These are phyloP conservation scores for Chenopodium album DNA, from an alignment of 148 eudicot species.

Conservation along the genomic window DNA sequence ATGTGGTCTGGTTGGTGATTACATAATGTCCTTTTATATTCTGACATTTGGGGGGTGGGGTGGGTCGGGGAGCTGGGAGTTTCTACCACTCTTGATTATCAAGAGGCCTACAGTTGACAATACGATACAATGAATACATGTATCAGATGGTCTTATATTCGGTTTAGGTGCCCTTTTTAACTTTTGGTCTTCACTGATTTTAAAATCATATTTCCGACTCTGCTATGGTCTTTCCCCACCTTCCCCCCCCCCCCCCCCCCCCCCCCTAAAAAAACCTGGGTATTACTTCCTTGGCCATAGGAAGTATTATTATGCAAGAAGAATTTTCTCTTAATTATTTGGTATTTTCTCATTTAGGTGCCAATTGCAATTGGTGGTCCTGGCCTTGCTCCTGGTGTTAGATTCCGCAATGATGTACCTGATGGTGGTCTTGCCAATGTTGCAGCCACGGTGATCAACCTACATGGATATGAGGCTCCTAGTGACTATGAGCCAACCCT, in stretches of 20 bases:
- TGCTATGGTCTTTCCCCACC: too few relatives aligned
- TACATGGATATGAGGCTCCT: conserved; percentile 84
- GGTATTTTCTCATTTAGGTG: conserved; percentile 43
- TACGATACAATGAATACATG: not conserved
- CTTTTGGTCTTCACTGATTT: not conserved
- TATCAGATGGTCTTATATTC: not conserved
- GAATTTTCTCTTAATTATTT: too few relatives aligned
- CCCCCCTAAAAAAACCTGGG: too few relatives aligned
- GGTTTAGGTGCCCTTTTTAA: not conserved
- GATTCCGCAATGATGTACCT: conserved; percentile 82
- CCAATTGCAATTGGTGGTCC: conserved; percentile 96
- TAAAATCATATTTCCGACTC: too few relatives aligned
- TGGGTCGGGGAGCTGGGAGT: not conserved
- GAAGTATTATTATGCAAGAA: too few relatives aligned
- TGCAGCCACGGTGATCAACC: conserved; percentile 89
- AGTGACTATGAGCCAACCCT: conserved; percentile 79
- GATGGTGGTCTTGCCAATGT: conserved; percentile 84
- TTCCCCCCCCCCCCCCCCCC: too few relatives aligned
- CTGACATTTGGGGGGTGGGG: not conserved
- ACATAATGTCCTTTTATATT: not conserved
- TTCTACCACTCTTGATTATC: too few relatives aligned
- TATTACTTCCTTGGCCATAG: too few relatives aligned
- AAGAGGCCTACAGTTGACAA: not conserved
- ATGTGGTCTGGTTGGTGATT: conserved; percentile 24
- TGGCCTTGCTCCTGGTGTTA: conserved; percentile 63